phyloP scores from a whole-genome alignment of 495 filamentous ascomycete genomes.

The Pseudevernia furfuracea region DNA sequence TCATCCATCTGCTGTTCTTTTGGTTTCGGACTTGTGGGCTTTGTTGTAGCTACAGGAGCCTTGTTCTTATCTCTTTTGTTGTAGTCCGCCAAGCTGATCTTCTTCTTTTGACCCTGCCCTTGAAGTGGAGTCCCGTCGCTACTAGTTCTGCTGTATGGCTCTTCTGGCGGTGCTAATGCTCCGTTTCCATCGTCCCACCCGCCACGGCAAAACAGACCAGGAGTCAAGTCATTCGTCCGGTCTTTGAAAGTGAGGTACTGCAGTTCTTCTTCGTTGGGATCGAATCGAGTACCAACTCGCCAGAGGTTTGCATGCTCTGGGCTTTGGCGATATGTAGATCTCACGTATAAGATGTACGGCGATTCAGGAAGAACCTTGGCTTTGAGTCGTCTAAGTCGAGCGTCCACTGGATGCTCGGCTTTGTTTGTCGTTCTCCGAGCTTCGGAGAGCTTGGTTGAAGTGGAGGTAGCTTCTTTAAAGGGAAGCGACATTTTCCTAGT shows the following conservation, averaged over 20 bases:
- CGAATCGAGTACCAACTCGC: slow-evolving; percentile 41
- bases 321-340: background rate
- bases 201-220: slow-evolving; percentile 39
- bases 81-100: slow-evolving; percentile 46
- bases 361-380: slow-evolving; percentile 42
- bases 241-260: slow-evolving; percentile 49
- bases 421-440: background rate
- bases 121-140: slow-evolving; percentile 32
- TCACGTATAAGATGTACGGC: slow-evolving; percentile 43
- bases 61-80: slow-evolving; percentile 33
- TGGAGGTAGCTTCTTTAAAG: background rate
- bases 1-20: slow-evolving; percentile 19
- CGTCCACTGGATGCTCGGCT: slow-evolving; percentile 26
- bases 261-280: slow-evolving; percentile 42
- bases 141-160: slow-evolving; percentile 30
- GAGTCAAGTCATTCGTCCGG: slow-evolving; percentile 41
- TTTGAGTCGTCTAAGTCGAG: slow-evolving; percentile 37
- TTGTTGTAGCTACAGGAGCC: slow-evolving; percentile 14
- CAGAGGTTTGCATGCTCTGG: slow-evolving; percentile 26
- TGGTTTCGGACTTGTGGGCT: slow-evolving; percentile 22
- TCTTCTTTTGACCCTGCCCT: slow-evolving; percentile 36
- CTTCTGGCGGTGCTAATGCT: slow-evolving; percentile 37
- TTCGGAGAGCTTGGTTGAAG: background rate
- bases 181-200: slow-evolving; percentile 48
- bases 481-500: background rate